Percentiles rank a stretch among this genome's conserved stretches.
phyloP scores from a whole-genome alignment of 2,329 filamentous ascomycete species.

The Fusarium austroafricanum region DNA sequence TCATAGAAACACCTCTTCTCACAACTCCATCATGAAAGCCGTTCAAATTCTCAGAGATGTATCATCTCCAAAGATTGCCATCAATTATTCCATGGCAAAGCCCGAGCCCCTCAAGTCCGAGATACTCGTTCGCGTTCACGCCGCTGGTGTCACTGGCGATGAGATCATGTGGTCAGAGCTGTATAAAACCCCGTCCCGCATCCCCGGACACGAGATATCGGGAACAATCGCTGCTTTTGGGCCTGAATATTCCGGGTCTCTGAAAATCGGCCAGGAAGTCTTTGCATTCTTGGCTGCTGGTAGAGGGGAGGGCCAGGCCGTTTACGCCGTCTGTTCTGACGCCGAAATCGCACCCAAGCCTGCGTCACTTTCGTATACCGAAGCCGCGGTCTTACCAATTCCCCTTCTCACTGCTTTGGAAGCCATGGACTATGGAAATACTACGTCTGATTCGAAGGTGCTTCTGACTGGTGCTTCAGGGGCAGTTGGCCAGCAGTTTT shows the following conservation, averaged over 20 bases:
- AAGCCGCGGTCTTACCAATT: constrained; percentile 16
- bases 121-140: constrained; percentile 49
- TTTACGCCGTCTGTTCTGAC: background rate
- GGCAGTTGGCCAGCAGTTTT: constrained; percentile 36
- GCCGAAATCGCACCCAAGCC: constrained; percentile 11
- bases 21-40: constrained; percentile 47
- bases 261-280: background rate
- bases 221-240: constrained; percentile 46
- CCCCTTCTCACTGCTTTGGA: constrained; percentile 27
- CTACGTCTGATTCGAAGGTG: background rate
- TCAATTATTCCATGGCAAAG: constrained; percentile 23
- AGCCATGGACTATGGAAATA: background rate
- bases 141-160: constrained; percentile 51
- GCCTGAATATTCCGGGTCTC: background rate
- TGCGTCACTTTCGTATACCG: background rate
- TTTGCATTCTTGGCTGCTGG: constrained; percentile 1
- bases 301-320: constrained; percentile 4
- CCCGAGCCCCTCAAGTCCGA: constrained; percentile 32
- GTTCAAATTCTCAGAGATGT: constrained; percentile 48
- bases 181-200: constrained; percentile 43
- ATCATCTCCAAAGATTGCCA: constrained; percentile 28
- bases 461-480: constrained; percentile 20
- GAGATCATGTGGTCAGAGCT: constrained; percentile 52
- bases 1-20: too few relatives aligned
- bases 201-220: constrained; percentile 54